Evolutionary conservation across 2,329 filamentous ascomycete genomes (phyloP).

Genomic region (Fusarium mexicanum): DNA sequence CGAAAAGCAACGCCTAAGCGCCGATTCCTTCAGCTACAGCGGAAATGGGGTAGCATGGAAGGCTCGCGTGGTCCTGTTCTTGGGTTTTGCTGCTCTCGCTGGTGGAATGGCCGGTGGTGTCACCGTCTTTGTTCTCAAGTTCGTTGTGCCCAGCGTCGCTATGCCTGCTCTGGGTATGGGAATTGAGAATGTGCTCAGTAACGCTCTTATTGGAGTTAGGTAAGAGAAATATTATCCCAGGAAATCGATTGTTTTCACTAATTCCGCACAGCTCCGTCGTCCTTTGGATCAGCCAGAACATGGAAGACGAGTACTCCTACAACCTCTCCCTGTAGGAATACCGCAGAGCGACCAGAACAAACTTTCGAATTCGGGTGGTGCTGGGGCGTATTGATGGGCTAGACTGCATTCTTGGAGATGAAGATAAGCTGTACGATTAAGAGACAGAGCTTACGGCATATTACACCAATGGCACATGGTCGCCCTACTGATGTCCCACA

Average conservation of each 20-base stretch:
- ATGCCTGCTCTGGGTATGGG: constrained; percentile 73
- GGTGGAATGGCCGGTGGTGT: constrained; percentile 76
- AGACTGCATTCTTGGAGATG: background rate
- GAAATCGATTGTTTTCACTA: constrained; percentile 10
- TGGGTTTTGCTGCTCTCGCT: constrained; percentile 72
- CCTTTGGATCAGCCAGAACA: constrained; percentile 76
- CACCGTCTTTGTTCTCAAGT: constrained; percentile 74
- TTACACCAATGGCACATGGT: constrained; percentile 4
- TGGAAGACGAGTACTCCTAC: constrained; percentile 78
- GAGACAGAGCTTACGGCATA: constrained; percentile 1
- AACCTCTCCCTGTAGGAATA: constrained; percentile 66
- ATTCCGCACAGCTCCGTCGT: constrained; percentile 63
- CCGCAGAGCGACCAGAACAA: background rate
- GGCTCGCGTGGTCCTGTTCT: constrained; percentile 72
- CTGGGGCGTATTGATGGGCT: constrained; percentile 14
- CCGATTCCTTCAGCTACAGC: constrained; percentile 70
- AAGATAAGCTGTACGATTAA: constrained; percentile 29
- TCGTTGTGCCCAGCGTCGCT: constrained; percentile 63
- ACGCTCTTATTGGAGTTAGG: constrained; percentile 70
- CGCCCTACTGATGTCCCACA: background rate
- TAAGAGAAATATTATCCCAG: constrained; percentile 45
- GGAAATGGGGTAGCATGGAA: constrained; percentile 74
- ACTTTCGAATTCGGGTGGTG: background rate
- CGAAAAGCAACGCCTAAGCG: constrained; percentile 71
- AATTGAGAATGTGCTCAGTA: constrained; percentile 72